Evolutionary conservation across 768 basidiomycete species (phyloP).

Genomic region (Amanita jacksonii): DNA sequence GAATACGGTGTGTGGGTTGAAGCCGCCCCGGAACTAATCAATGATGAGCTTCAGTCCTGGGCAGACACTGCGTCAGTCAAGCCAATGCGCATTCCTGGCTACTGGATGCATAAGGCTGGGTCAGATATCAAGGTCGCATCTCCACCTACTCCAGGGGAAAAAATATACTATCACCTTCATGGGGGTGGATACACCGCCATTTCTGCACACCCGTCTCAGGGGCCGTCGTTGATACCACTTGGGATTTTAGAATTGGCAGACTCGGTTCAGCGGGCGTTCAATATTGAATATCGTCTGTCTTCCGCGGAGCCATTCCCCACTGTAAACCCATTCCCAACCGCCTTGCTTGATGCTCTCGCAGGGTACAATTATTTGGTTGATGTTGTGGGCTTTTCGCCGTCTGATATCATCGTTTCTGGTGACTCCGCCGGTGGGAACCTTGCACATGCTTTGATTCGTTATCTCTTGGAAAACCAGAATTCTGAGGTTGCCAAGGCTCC

Average conservation of each 20-base stretch:
- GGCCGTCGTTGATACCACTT: constrained; percentile 33
- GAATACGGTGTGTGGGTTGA: constrained; percentile 43
- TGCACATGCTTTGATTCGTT: constrained; percentile 50
- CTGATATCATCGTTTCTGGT: constrained; percentile 56
- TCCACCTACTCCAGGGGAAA: constrained; percentile 38
- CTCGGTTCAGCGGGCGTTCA: constrained; percentile 40
- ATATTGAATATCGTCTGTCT: constrained; percentile 66
- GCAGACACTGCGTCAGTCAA: constrained; percentile 29
- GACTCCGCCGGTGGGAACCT: constrained; percentile 79
- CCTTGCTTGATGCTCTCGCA: constrained; percentile 63
- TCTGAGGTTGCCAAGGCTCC: constrained; percentile 26
- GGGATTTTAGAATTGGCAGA: constrained; percentile 37
- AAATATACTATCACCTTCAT: constrained; percentile 52
- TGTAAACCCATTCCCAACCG: constrained; percentile 60
- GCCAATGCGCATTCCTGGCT: constrained; percentile 41
- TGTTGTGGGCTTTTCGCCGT: constrained; percentile 43
- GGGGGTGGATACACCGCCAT: constrained; percentile 48
- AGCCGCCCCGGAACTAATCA: constrained; percentile 30
- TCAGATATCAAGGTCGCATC: constrained; percentile 24
- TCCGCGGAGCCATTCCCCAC: constrained; percentile 30
- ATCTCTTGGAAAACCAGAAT: constrained; percentile 42
- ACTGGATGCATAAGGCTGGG: constrained; percentile 42
- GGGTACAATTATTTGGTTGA: constrained; percentile 66
- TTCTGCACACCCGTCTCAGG: constrained; percentile 48
- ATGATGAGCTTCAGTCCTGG: constrained; percentile 33